Evolutionary conservation across 2,329 filamentous ascomycete genomes (phyloP).

Genomic region (Arthrobotrys musiformis): DNA sequence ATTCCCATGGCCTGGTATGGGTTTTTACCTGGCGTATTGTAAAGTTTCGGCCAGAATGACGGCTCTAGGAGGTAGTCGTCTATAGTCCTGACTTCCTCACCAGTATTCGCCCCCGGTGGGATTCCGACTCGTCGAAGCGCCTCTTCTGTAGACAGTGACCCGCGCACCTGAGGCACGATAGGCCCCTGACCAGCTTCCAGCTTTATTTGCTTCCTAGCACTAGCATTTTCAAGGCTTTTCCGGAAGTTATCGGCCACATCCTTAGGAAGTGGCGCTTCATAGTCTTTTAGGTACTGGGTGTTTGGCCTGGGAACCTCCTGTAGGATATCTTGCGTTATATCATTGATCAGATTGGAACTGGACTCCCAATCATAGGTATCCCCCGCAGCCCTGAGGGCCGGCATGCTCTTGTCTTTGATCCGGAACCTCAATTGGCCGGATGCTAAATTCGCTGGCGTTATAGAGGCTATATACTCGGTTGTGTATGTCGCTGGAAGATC

Average conservation of each 20-base stretch:
- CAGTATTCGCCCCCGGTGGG: neutral
- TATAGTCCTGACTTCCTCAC: neutral
- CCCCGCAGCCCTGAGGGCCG: neutral
- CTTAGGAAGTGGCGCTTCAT: neutral
- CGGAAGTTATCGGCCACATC: neutral
- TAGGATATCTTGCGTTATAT: neutral
- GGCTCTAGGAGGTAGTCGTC: neutral
- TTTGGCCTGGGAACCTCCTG: neutral
- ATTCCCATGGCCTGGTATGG: conserved; percentile 13
- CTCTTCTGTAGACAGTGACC: neutral
- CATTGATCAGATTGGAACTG: neutral
- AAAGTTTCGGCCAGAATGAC: conserved; percentile 22
- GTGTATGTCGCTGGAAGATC: no score
- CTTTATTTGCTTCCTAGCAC: neutral
- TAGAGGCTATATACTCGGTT: no score
- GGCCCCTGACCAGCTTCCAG: neutral
- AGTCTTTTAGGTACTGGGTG: neutral
- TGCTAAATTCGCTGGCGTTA: no score
- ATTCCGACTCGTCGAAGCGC: neutral
- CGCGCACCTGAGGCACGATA: no score
- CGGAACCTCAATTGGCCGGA: conserved; percentile 7
- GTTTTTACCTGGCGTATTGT: neutral
- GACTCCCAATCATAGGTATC: neutral
- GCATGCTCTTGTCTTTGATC: conserved; percentile 11
- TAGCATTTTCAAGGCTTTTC: neutral